A percentile compares a stretch with the other conserved stretches of the same genome.
Evolutionary conservation across 2,329 filamentous ascomycete genomes (phyloP).

Genomic region (Coniochaeta pulveracea): DNA sequence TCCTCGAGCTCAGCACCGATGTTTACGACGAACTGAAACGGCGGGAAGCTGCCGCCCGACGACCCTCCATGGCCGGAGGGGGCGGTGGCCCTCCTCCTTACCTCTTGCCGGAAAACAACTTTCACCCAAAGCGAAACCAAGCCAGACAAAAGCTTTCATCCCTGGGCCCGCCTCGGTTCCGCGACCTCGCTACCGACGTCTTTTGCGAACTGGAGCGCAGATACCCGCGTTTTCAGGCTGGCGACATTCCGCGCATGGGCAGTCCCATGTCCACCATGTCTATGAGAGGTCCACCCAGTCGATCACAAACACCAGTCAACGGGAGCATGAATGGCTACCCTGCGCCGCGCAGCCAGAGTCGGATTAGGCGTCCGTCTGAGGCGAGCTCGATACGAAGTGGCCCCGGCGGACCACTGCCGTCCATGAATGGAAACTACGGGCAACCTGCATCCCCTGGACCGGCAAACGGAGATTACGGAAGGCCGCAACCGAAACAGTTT

Average conservation of each 20-base stretch:
- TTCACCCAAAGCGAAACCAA: conserved; percentile 95
- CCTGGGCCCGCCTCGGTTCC: conserved; percentile 74
- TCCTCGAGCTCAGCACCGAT: conserved; percentile 94
- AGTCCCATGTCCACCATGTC: conserved; percentile 49
- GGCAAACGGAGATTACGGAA: conserved; percentile 53
- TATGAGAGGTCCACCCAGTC: conserved; percentile 47
- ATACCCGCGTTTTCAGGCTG: conserved; percentile 68
- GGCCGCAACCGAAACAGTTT: conserved; percentile 78
- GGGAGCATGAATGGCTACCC: conserved; percentile 37
- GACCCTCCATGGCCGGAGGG: conserved; percentile 37
- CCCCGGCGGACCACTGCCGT: conserved; percentile 16
- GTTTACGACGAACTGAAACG: conserved; percentile 91
- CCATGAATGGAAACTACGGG: conserved; percentile 13
- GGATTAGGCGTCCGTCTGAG: conserved; percentile 47
- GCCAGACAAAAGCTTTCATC: conserved; percentile 93
- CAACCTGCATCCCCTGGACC: conserved; percentile 49
- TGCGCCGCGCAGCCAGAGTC: conserved; percentile 38
- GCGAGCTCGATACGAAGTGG: conserved; percentile 46
- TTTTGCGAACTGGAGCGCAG: conserved; percentile 89
- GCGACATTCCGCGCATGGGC: conserved; percentile 55
- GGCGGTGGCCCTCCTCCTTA: conserved; percentile 51
- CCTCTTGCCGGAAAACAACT: conserved; percentile 74
- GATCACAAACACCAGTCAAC: conserved; percentile 51
- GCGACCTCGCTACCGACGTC: conserved; percentile 88
- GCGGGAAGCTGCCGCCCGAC: conserved; percentile 58